Evolutionary conservation across 116 monocot genomes (phyloP).

Genomic region (Cymodocea nodosa): DNA sequence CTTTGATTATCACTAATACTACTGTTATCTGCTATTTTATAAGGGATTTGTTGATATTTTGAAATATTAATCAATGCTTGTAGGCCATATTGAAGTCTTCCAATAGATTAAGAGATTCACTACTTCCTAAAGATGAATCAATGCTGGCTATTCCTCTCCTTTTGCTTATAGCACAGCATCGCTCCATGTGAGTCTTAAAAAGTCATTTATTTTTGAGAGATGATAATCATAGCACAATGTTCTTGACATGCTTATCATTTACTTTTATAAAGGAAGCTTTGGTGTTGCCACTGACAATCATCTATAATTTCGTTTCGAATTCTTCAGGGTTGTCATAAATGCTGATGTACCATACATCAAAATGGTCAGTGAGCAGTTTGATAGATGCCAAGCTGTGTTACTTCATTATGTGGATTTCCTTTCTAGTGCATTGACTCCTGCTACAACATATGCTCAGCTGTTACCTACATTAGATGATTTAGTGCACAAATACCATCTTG

Average conservation of each 20-base stretch:
- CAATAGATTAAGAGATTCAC: constrained; percentile 77
- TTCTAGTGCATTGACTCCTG: constrained; percentile 53
- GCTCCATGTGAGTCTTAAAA: constrained; percentile 58
- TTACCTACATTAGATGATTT: constrained; percentile 75
- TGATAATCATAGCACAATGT: too few species aligned
- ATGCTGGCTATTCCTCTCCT: constrained; percentile 91
- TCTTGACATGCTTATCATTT: too few species aligned
- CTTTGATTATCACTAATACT: neutral
- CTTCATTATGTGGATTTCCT: constrained; percentile 98
- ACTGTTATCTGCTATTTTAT: too few species aligned
- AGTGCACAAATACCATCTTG: constrained; percentile 81
- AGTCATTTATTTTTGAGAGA: too few species aligned
- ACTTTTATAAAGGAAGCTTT: too few species aligned
- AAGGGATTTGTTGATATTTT: too few species aligned
- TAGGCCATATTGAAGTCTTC: constrained; percentile 90
- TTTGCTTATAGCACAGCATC: constrained; percentile 83
- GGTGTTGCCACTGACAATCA: too few species aligned
- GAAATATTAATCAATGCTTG: neutral
- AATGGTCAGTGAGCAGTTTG: constrained; percentile 97
- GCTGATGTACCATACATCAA: constrained; percentile 85
- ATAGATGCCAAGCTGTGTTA: constrained; percentile 87
- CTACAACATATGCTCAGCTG: constrained; percentile 52
- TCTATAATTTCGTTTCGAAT: neutral
- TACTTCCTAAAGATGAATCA: constrained; percentile 91
- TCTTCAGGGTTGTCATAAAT: constrained; percentile 27